phyloP scores from a whole-genome alignment of 1,284 basidiomycete genomes.

The Anthracocystis setariae region DNA sequence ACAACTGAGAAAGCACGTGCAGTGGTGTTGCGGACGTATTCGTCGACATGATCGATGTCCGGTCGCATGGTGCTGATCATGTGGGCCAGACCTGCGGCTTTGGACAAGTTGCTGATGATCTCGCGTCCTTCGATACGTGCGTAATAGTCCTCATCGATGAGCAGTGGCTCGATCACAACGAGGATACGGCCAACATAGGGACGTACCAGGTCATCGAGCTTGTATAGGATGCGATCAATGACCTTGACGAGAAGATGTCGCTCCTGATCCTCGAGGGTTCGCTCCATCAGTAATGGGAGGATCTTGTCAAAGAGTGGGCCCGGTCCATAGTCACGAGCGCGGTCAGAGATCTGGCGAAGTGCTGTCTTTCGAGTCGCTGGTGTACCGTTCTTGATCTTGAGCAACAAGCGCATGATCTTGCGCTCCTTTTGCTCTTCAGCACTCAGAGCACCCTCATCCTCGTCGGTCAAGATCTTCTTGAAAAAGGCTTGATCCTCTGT shows the following conservation, averaged over 20 bases:
- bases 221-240: conserved; percentile 98
- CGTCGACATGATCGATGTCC: conserved; percentile 99
- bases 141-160: conserved; percentile 99
- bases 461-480: conserved; percentile 92
- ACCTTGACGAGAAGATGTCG: conserved; percentile 98
- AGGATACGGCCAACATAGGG: conserved; percentile 99
- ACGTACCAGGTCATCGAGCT: conserved; percentile 96
- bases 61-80: conserved; percentile 99
- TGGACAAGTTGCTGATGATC: conserved; percentile 98
- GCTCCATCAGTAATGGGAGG: conserved; percentile 96
- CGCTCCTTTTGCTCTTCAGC: conserved; percentile 99
- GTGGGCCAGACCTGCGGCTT: conserved; percentile 97
- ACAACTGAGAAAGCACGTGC: conserved; percentile 99
- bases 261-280: conserved; percentile 98
- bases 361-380: conserved; percentile 98
- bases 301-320: conserved; percentile 99
- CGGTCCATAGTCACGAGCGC: conserved; percentile 96
- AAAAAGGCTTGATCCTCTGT: conserved; percentile 98
- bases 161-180: conserved; percentile 97
- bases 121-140: conserved; percentile 98
- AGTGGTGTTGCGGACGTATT: conserved; percentile 98
- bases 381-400: conserved; percentile 99
- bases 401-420: conserved; percentile 98
- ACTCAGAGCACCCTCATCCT: conserved; percentile 82
- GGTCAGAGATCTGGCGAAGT: conserved; percentile 98